Evolutionary conservation across 331 rosid genomes (phyloP), one percentile per base, ranked within the genome.

Genomic region (Pyracantha coccinea): DNA sequence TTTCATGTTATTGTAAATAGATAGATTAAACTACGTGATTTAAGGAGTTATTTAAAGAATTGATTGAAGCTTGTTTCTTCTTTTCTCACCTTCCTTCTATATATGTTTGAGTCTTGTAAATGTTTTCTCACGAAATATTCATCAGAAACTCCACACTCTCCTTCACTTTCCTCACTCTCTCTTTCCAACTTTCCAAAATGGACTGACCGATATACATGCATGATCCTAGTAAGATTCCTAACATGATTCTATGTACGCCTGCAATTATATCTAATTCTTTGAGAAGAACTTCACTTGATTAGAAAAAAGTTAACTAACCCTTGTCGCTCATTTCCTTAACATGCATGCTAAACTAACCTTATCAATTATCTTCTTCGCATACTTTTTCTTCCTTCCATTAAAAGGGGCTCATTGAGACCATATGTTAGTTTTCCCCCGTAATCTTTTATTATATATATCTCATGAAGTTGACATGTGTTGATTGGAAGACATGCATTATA

Each of bases 241-340:
- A 41, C 65, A 28, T 19, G 75, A 77, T 72, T 66, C 52, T 66
- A 65, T 75, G 32, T 66, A 75, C 77, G 84, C 47, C 73, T 0
- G 45, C 17, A 5, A 29, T 24, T 16, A 32, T 38, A 3, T 28
- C 44, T 35, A n/a, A 60, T 25, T 54, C 11, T 68, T 68, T 17
- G 55, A 19, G 52, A 3, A 52, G 29, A 77, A 60, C 57, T 67
- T 63, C 19, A 57, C 16, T 64, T 41, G 11, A 72, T 3, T 4
- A 8, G 10, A 53, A 73, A 71, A 79, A 45, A 14, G 75, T n/a
- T 21, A 3, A 45, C 53, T 29, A 20, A 38, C 19, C 53, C 41
- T 69, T 52, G n/a, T 50, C 41, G 24, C 76, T 58, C 4, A 72
- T 72, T 28, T 35, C 17, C 55, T 35, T 17, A 58, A 35, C 76